Base-by-base conservation (phyloP, 345 rosid genomes). In the Lepidium didymum region DNA sequence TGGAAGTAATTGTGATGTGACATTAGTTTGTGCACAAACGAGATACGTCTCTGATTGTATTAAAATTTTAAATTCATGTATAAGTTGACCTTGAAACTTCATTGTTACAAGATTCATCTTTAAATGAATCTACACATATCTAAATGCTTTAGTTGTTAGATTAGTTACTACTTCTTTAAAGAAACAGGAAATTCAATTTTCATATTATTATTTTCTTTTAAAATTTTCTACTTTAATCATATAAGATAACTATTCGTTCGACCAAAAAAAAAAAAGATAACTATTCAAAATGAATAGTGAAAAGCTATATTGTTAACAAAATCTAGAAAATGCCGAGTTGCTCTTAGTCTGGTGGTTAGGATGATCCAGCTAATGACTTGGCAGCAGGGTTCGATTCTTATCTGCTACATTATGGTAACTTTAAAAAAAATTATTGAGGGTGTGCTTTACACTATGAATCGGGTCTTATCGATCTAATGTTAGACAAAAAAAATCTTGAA, bases 1-100 rank as follows among this genome's bases (percentile, higher is more conserved):
- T 31, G 8, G 47, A 58, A 50, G 61, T 35, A 43, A 51, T 59
- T 68, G 40, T 34, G 78, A 67, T 59, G 53, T 67, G 78, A 60
- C 78, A 74, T 60, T 52, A 67, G 57, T 53, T 67, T 60, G 73
- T 74, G 73, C 44, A 74, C 73, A 67, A 74, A 58, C 51, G 45
- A 15, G 8, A 34, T 60, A 74, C 78, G 78, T 60, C 78, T 74
- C 68, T 60, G 61, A 34, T 37, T 36, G 60, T 59, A 73, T 47
- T 19, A n/a, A 58, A 38, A 2, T 0, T 9, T 72, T 27, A 27
- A 27, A 16, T 38, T 4, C 13, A 7, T 21, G 37, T 37, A 19
- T 40, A 14, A 52, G 43, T 52, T 58, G 72, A 46, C 70, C 70
- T 64, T 33, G 47, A 65, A 57, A 49, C 76, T 45, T 35, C 34